Evolutionary conservation across 1,139 yeast genomes (phyloP), one percentile per base, ranked within the genome.

Genomic region (Debaryomycetaceae sp.): DNA sequence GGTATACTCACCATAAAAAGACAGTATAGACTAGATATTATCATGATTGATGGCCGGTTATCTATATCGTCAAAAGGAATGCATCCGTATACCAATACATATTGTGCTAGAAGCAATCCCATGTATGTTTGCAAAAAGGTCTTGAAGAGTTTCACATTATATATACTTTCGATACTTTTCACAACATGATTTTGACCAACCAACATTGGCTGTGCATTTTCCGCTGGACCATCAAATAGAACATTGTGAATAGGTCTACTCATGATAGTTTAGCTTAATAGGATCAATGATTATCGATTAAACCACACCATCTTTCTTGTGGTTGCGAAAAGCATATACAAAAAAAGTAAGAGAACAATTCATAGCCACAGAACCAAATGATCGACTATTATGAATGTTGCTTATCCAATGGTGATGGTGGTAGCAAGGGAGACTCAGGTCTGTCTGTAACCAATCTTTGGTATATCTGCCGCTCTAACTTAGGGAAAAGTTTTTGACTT

Each of bases 391-490:
- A 27, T 3, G 31, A 27, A 11, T 4, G n/a, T 36, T 37, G 42
- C n/a, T 42, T 20, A 17, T 36, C 38, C 6, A 37, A 20, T 4
- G 69, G 69, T 29, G 43, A 47, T 11, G 71, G 72, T 11, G 72
- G 66, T 3, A 55, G 54, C 48, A 51, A 64, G 5, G 67, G 66
- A 37, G 50, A 46, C 6, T 50, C 57, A 2, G 45, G 38, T 45
- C 65, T 50, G 33, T 46, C 56, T 7, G 58, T 47, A 5, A 61
- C 66, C 44, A 74, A 57, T 38, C 55, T 54, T 4, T 53, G 43
- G 51, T 76, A 77, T 17, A 80, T 51, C 36, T 56, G 62, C 45
- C 87, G 63, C 56, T 83, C 88, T n/a, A 78, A 44, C 31, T 63
- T 65, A 24, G 84, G 83, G 38, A 81, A 74, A 11, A 72, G 40